These are phyloP conservation scores for Quercus bicolor DNA, from an alignment of 306 rosid genomes.

Conservation along the genomic window DNA sequence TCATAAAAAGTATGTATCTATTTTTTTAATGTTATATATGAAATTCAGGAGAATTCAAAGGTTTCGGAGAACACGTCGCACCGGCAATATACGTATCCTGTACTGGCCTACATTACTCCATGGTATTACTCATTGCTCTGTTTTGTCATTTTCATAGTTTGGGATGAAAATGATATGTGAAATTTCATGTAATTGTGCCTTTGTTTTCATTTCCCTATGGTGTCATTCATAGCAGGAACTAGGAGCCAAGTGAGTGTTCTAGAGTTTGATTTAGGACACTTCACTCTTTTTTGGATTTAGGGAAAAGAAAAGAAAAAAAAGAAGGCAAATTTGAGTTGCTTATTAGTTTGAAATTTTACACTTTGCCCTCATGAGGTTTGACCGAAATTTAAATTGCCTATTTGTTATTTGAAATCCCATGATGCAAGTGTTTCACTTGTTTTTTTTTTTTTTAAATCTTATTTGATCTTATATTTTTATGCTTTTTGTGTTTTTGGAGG, in stretches of 20 bases:
- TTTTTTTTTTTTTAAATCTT: too few species aligned
- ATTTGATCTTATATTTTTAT: too few species aligned
- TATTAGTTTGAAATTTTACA: too few species aligned
- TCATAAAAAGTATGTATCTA: not conserved
- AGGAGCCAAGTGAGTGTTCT: not conserved
- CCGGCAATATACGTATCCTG: slow-evolving; percentile 64
- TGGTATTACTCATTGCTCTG: slow-evolving; percentile 50
- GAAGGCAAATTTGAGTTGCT: too few species aligned
- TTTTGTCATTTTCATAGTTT: not conserved
- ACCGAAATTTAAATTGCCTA: too few species aligned
- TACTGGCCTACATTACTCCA: slow-evolving; percentile 88
- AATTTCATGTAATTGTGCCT: not conserved
- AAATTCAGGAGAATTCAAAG: slow-evolving; percentile 57
- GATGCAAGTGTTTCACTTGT: too few species aligned
- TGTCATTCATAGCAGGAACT: too few species aligned
- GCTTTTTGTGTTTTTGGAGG: too few species aligned
- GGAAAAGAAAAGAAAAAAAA: not conserved
- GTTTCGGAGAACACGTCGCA: slow-evolving; percentile 50
- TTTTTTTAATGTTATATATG: not conserved
- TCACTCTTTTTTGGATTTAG: not conserved
- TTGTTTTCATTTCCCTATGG: not conserved
- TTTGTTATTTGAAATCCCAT: fast-evolving
- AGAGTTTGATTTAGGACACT: not conserved
- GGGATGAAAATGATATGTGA: not conserved
- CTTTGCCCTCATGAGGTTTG: fast-evolving